Evolutionary conservation across 768 basidiomycete genomes (phyloP).

Genomic region (Hortiboletus campestris): DNA sequence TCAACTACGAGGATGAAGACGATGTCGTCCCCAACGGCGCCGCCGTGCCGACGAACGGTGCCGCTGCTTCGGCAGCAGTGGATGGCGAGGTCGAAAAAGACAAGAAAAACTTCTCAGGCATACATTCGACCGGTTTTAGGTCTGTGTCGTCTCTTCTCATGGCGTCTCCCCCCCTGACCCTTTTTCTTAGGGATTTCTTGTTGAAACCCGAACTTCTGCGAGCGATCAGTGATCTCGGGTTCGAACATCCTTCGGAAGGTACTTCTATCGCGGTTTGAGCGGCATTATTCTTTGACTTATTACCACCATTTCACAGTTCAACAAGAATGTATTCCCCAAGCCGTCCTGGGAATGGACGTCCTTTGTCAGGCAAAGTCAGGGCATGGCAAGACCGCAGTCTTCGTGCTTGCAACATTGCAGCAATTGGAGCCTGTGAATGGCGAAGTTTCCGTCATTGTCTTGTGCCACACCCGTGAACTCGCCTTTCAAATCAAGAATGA

Average conservation of each 20-base stretch:
- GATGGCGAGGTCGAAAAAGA: conserved; percentile 68
- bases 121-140: conserved; percentile 99
- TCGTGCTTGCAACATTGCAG: conserved; percentile 96
- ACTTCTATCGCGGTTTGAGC: conserved; percentile 1
- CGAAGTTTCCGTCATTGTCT: conserved; percentile 95
- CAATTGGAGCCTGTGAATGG: conserved; percentile 98
- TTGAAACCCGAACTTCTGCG: conserved; percentile 96
- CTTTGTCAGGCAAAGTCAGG: conserved; percentile 99
- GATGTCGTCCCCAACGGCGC: conserved; percentile 67
- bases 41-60: conserved; percentile 46
- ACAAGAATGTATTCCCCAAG: conserved; percentile 99
- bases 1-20: conserved; percentile 93
- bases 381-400: conserved; percentile 98
- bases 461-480: conserved; percentile 98
- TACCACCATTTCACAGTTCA: conserved; percentile 60
- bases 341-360: conserved; percentile 98
- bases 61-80: conserved; percentile 43
- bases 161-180: neutral
- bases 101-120: conserved; percentile 98
- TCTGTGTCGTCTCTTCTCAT: conserved; percentile 35
- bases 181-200: conserved; percentile 79
- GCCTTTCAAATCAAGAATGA: conserved; percentile 99
- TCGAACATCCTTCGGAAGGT: conserved; percentile 99
- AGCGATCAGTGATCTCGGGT: conserved; percentile 98
- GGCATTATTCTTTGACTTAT: neutral